Percentiles rank a stretch among this genome's conserved stretches.
phyloP scores from a whole-genome alignment of 2,329 filamentous ascomycete genomes.

The Clarireedia hainanense region DNA sequence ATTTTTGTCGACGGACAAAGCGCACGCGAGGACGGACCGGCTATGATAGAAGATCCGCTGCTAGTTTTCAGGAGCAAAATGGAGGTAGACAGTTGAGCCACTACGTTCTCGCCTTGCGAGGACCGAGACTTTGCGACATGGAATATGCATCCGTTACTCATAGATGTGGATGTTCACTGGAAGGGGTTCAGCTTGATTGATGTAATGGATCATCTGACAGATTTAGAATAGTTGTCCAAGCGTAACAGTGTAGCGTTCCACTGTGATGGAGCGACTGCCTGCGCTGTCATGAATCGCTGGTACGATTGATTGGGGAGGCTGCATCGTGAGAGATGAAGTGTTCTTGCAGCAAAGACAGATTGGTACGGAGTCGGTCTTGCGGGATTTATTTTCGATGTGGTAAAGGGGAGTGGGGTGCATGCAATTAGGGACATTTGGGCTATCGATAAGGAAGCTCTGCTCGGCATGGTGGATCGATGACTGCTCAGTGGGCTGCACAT shows the following conservation, averaged over 20 bases:
- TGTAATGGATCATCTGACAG: neutral
- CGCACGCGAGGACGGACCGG: too few relatives aligned
- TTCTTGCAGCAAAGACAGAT: neutral
- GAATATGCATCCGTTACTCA: too few relatives aligned
- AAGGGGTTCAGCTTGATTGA: neutral
- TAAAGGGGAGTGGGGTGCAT: neutral
- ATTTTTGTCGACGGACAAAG: too few relatives aligned
- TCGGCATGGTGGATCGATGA: too few relatives aligned
- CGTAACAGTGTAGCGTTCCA: neutral
- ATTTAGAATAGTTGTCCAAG: neutral
- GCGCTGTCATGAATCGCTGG: neutral
- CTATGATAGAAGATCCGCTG: too few relatives aligned
- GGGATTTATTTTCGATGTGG: neutral
- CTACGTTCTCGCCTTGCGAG: neutral
- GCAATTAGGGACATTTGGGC: neutral
- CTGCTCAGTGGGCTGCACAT: too few relatives aligned
- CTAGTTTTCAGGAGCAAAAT: too few relatives aligned
- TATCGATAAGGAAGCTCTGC: neutral
- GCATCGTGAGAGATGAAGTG: neutral
- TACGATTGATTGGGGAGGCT: neutral
- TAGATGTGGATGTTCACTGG: neutral
- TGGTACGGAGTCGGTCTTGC: neutral
- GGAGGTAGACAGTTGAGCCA: too few relatives aligned
- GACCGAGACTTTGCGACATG: neutral
- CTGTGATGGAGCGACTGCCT: too few relatives aligned